Evolutionary conservation across 805 yeast species (phyloP).

Genomic region (Candida taoyuanica): DNA sequence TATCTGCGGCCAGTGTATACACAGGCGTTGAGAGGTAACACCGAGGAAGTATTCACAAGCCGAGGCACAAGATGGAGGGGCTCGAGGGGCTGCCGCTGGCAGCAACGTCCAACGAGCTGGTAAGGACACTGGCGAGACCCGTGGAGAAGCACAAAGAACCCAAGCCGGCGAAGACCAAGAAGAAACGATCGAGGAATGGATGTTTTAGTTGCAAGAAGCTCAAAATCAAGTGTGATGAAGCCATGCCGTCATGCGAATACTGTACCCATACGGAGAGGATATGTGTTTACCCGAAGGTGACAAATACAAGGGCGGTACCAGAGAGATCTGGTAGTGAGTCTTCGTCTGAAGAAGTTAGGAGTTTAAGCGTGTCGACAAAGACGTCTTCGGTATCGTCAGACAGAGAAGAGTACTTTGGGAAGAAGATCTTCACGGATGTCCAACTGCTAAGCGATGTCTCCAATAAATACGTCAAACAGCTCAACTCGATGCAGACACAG

Average conservation of each 20-base stretch:
- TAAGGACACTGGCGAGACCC: too few relatives aligned
- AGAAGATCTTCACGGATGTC: constrained; percentile 1
- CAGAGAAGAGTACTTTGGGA: constrained; percentile 2
- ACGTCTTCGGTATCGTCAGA: background rate
- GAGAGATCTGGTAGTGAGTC: background rate
- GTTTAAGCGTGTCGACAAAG: background rate
- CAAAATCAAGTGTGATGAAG: constrained; percentile 89
- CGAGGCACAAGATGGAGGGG: too few relatives aligned
- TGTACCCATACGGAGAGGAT: constrained; percentile 71
- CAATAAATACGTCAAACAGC: constrained; percentile 1
- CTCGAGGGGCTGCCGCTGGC: too few relatives aligned
- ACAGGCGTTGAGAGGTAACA: too few relatives aligned
- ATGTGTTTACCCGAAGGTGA: constrained; percentile 51
- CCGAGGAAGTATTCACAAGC: too few relatives aligned
- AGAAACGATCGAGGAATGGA: constrained; percentile 65
- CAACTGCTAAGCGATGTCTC: constrained; percentile 2
- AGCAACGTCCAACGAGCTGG: too few relatives aligned
- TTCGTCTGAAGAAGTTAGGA: background rate
- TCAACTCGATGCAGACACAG: constrained; percentile 20
- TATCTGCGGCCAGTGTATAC: too few relatives aligned
- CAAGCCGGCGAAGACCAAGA: background rate
- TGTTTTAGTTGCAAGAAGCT: constrained; percentile 85
- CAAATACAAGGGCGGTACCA: background rate
- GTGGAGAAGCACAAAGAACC: too few relatives aligned
- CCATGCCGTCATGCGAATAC: constrained; percentile 71